phyloP scores from a whole-genome alignment of 495 filamentous ascomycete genomes.

The Hypoxylon trugodes region DNA sequence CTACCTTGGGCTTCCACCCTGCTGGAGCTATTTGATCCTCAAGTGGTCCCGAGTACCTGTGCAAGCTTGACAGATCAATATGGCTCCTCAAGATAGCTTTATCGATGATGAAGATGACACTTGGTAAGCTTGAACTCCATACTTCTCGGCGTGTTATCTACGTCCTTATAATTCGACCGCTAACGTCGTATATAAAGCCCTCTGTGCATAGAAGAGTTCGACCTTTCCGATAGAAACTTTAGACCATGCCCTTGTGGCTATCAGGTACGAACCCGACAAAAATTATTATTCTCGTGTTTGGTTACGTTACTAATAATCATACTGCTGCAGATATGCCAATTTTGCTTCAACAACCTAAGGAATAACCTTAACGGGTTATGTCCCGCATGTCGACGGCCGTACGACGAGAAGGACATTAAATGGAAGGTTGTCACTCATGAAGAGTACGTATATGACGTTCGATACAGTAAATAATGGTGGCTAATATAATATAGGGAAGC shows the following conservation, averaged over 20 bases:
- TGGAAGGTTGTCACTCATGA: constrained; percentile 93
- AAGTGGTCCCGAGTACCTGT: constrained; percentile 16
- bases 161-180: constrained; percentile 2
- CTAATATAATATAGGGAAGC: constrained; percentile 55
- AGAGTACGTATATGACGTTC: constrained; percentile 69
- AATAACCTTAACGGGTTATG: constrained; percentile 94
- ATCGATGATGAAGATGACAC: constrained; percentile 97
- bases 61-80: constrained; percentile 41
- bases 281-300: not conserved
- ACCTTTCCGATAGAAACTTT: constrained; percentile 96
- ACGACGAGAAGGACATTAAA: constrained; percentile 95
- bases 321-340: constrained; percentile 86
- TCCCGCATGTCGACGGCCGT: constrained; percentile 92
- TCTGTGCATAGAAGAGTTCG: constrained; percentile 98
- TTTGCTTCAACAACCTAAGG: constrained; percentile 99
- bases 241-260: constrained; percentile 98
- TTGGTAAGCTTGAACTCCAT: constrained; percentile 67
- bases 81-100: constrained; percentile 92
- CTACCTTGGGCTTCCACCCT: constrained; percentile 14
- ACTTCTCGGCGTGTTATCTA: not conserved
- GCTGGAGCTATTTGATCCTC: constrained; percentile 14
- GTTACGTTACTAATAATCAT: constrained; percentile 26
- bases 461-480: not conserved
- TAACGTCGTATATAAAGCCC: constrained; percentile 65
- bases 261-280: constrained; percentile 69